phyloP scores from a whole-genome alignment of 306 rosid species.

The Dryas alaskensis region DNA sequence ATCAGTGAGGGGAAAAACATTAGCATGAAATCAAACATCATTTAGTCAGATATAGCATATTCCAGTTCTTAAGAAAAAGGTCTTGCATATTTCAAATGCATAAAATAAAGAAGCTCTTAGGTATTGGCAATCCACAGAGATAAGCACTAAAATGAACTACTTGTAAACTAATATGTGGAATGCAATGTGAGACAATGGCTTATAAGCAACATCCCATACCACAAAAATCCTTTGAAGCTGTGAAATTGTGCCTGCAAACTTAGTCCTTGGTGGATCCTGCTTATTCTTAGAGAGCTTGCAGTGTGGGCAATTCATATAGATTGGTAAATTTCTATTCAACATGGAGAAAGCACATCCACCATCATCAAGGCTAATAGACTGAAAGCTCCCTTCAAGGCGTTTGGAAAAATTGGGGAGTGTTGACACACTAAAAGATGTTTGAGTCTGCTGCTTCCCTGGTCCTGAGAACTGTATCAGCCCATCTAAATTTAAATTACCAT shows the following conservation, averaged over 20 bases:
- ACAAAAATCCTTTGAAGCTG: constrained; percentile 87
- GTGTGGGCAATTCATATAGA: constrained; percentile 86
- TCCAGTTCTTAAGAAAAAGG: not conserved
- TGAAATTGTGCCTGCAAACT: constrained; percentile 75
- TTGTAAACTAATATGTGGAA: not conserved
- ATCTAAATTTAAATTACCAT: constrained; percentile 41
- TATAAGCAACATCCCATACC: constrained; percentile 52
- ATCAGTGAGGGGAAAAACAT: not conserved
- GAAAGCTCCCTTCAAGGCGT: constrained; percentile 52
- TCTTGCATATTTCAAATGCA: not conserved
- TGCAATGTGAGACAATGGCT: constrained; percentile 16
- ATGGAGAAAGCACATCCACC: constrained; percentile 62
- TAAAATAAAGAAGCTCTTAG: not conserved
- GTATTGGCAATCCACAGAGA: not conserved
- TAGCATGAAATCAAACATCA: not conserved
- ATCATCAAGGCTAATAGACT: constrained; percentile 46
- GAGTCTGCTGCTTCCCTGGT: constrained; percentile 42
- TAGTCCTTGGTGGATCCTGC: constrained; percentile 53
- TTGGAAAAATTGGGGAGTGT: constrained; percentile 36
- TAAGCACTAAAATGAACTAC: not conserved
- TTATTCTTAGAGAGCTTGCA: constrained; percentile 62
- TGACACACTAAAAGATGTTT: constrained; percentile 34
- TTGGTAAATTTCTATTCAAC: constrained; percentile 71
- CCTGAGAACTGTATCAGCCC: constrained; percentile 34
- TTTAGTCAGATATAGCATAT: not conserved